Percentiles rank a stretch among this genome's conserved stretches.
Evolutionary conservation across 2,329 filamentous ascomycete genomes (phyloP).

Genomic region (Ambrosiella xylebori): DNA sequence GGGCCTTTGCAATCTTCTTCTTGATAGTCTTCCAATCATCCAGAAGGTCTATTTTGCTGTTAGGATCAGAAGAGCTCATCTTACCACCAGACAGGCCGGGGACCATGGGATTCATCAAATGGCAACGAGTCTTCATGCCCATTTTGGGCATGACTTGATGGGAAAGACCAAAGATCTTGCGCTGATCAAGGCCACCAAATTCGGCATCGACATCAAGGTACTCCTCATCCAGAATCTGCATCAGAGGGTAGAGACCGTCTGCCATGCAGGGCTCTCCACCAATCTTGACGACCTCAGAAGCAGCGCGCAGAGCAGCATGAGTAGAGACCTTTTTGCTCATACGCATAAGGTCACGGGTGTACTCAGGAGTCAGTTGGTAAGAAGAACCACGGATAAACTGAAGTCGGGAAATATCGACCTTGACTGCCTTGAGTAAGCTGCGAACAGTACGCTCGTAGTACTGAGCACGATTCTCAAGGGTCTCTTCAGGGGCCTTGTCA

Average conservation of each 20-base stretch:
- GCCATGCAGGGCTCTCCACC: slow-evolving; percentile 54
- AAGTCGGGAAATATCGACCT: slow-evolving; percentile 61
- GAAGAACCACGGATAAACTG: slow-evolving; percentile 70
- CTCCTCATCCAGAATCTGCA: slow-evolving; percentile 85
- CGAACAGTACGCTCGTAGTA: slow-evolving; percentile 73
- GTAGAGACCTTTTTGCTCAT: slow-evolving; percentile 45
- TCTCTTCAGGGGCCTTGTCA: slow-evolving; percentile 72
- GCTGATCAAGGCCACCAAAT: slow-evolving; percentile 70
- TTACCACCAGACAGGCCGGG: slow-evolving; percentile 71
- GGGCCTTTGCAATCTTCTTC: slow-evolving; percentile 76
- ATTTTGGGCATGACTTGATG: slow-evolving; percentile 73
- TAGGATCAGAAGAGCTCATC: slow-evolving; percentile 61
- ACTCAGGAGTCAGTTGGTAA: slow-evolving; percentile 58
- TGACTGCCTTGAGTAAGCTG: slow-evolving; percentile 56
- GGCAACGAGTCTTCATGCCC: slow-evolving; percentile 47
- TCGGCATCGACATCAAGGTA: slow-evolving; percentile 77
- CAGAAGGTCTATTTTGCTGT: slow-evolving; percentile 87
- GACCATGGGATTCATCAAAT: slow-evolving; percentile 55
- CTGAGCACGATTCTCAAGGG: slow-evolving; percentile 62
- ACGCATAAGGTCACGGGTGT: slow-evolving; percentile 79
- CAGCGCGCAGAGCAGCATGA: slow-evolving; percentile 75
- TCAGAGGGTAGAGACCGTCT: slow-evolving; percentile 25
- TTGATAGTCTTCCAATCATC: slow-evolving; percentile 56
- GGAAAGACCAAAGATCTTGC: slow-evolving; percentile 76
- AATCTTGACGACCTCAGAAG: slow-evolving; percentile 90